Evolutionary conservation across 2,329 filamentous ascomycete species (phyloP), one percentile per base, ranked within the genome.

Genomic region (Fusarium palustre): DNA sequence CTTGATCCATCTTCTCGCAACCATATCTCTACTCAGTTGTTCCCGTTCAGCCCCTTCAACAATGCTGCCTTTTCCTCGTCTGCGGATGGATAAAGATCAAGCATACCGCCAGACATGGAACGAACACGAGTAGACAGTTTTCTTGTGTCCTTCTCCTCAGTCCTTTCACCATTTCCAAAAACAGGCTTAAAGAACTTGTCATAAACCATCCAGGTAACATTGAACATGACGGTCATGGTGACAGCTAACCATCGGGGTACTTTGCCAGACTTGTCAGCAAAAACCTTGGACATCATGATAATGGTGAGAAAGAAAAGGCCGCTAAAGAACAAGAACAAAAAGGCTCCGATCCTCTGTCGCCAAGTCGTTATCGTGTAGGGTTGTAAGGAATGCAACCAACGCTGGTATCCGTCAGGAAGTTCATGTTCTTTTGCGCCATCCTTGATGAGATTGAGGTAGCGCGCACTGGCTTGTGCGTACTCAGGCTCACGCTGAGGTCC

Each of bases 141-240:
- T 16, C 42, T 67, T 7, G 68, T 71, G 2, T 73, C 68, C 11
- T 70, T 66, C 33, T 77, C 77, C 33, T 78, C 68, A 5, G 88
- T 90, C 73, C 86, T 87, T 83, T 98, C 95, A 0, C 96, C 96
- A 76, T 98, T 92, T 1, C 95, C 95, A 83, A 97, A 97, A 0
- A 90, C 41, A 1, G 79, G 81, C 77, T 88, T 90, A 70, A 83
- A 77, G 4, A 83, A 76, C 3, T 30, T 31, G 53, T 87, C 85
- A 50, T 87, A 86, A 5, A 65, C 70, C 61, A 77, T 71, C 85
- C 85, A 87, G 12, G 82, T 62, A 5, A 80, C 13, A 18, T 80
- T 83, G 61, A 91, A 88, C 3, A 91, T 15, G 2, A 82, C 77
- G 1, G 83, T 85, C 58, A 85, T 82, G 0, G 86, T 54, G 18